Evolutionary conservation across 495 filamentous ascomycete genomes (phyloP), one percentile per base, ranked within the genome.

Genomic region (Hyphodiscus hymeniophilus): DNA sequence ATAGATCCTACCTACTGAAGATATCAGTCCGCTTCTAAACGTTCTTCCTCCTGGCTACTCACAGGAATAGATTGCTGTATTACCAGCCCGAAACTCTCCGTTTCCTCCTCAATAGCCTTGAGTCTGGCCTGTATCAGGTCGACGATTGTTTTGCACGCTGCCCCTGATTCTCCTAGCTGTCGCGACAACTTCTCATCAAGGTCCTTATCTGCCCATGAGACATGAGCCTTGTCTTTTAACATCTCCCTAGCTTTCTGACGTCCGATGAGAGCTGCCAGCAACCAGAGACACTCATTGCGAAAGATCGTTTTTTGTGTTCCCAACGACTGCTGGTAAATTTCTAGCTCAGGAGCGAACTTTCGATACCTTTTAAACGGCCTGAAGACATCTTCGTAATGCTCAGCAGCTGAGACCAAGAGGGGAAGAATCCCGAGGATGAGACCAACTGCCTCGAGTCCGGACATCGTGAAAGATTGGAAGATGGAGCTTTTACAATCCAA

Each of bases 351-450:
- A 5, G 35, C 35, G 26, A 49, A 56, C n/a, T 39, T 38, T 8
- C 35, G 17, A 31, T 49, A 64, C 8, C 58, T 47, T 6, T 38
- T 17, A 40, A 63, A 63, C 3, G 62, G 60, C 7, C 49, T n/a
- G 16, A 59, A 58, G 21, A 49, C 51, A 24, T 50, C 34, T n/a
- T 63, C 51, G 36, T 61, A 66, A 35, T 64, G 52, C 35, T 64
- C 51, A 7, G 52, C 42, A 30, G 52, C 52, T 24, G 54, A 56
- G 6, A 63, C 33, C 1, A 65, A 26, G 12, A 65, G 33, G 7
- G 62, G 62, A 20, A 65, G 48, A 12, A 65, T 34, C 2, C 39
- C 62, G 18, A 65, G 34, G 22, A 41, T 49, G 34, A 65, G 43
- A n/a, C 60, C 58, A 12, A 42, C 40, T 3, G 47, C 42, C 28